Conservation (phyloP, 306 rosid genomes). For the Hippophae gyantsensis region DNA sequence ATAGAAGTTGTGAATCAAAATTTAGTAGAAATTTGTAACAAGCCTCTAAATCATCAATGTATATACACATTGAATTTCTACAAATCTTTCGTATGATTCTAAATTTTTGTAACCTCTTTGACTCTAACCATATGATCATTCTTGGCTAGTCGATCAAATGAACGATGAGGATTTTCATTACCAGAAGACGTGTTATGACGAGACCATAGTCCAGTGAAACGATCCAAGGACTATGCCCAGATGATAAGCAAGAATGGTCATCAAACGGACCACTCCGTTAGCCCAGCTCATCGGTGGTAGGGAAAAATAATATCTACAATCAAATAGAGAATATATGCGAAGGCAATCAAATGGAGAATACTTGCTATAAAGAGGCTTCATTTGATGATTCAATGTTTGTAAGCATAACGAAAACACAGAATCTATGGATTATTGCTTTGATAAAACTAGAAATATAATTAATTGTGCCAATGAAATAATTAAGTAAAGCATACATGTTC, state of each 20-base stretch:
- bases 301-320: conserved; percentile 46
- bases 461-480: too few species aligned
- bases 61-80: neutral
- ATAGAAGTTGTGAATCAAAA: conserved; percentile 43
- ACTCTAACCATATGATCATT: too few species aligned
- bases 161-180: conserved; percentile 8
- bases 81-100: neutral
- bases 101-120: too few species aligned
- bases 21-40: conserved; percentile 43
- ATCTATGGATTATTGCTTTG: too few species aligned
- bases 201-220: conserved; percentile 36
- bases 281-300: conserved; percentile 76
- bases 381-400: too few species aligned
- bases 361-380: too few species aligned
- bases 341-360: too few species aligned
- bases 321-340: too few species aligned
- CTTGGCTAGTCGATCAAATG: too few species aligned
- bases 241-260: conserved; percentile 45
- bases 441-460: too few species aligned
- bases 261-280: conserved; percentile 60
- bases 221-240: conserved; percentile 8
- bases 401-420: too few species aligned
- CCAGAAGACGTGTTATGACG: conserved; percentile 48
- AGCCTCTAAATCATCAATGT: conserved; percentile 47
- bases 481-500: too few species aligned